Percentiles rank a stretch among this genome's conserved stretches.
Evolutionary conservation across 2,329 filamentous ascomycete species (phyloP).

Genomic region (Colletotrichum acutatum): DNA sequence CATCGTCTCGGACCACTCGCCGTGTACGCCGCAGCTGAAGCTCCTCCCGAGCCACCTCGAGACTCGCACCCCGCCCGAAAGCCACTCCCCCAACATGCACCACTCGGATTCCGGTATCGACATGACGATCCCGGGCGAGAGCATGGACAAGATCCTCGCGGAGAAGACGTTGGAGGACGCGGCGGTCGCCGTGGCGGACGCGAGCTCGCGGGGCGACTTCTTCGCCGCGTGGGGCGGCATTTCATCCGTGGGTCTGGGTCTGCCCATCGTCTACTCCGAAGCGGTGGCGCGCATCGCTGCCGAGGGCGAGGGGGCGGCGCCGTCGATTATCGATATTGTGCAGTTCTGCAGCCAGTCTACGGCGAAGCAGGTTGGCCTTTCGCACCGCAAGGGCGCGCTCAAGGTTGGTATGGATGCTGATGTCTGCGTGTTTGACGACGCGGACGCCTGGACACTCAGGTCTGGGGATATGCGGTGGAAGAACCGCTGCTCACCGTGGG

Average conservation of each 20-base stretch:
- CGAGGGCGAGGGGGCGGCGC: constrained; percentile 53
- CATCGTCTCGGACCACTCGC: constrained; percentile 94
- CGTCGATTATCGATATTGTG: constrained; percentile 80
- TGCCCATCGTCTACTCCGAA: constrained; percentile 90
- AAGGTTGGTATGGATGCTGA: constrained; percentile 88
- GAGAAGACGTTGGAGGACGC: constrained; percentile 42
- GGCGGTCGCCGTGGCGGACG: constrained; percentile 49
- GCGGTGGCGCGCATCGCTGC: constrained; percentile 69
- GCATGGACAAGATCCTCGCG: constrained; percentile 38
- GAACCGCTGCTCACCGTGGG: constrained; percentile 92
- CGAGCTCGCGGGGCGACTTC: constrained; percentile 76
- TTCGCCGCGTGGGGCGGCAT: constrained; percentile 98
- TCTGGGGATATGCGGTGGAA: constrained; percentile 90
- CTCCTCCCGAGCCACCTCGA: constrained; percentile 77
- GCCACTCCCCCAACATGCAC: constrained; percentile 49
- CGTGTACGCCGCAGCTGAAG: constrained; percentile 95
- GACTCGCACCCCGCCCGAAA: constrained; percentile 43
- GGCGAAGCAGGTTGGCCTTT: constrained; percentile 86
- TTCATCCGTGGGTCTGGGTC: constrained; percentile 89
- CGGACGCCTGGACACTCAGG: constrained; percentile 79
- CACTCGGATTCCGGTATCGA: constrained; percentile 67
- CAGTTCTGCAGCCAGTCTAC: constrained; percentile 88
- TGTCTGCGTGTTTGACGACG: constrained; percentile 90
- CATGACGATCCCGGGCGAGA: constrained; percentile 49
- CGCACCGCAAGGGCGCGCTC: constrained; percentile 84